Base-by-base conservation (phyloP, 2,329 filamentous ascomycete genomes). In the Colletotrichum sojae region DNA sequence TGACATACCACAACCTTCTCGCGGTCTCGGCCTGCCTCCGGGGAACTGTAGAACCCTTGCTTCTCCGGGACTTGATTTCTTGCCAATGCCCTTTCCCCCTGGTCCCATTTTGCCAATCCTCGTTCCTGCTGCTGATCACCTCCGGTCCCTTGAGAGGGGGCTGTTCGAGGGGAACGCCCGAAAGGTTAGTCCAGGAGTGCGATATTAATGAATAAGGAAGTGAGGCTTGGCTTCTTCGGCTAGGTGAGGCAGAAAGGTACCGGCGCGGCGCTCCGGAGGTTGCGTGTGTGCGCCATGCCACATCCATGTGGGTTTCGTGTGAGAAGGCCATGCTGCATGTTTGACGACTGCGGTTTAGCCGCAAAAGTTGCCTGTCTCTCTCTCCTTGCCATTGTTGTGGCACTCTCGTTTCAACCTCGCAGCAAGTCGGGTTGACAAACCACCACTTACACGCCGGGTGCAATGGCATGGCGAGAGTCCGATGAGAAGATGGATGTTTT, bases 91-190 rank as follows among this genome's bases (percentile, higher is more conserved):
- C 45, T 25, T 25, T 25, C 22, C 54, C 53, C 49, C n/a, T 59
- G 6, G 31, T n/a, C 10, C n/a, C 45, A 36, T 40, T 31, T 18
- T 58, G 22, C 22, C 54, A 27, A 54, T 18, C 49, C 25, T 27
- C n/a, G 67, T 66, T 61, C 36, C 51, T 66, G 51, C 43, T 36
- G 18, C 22, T 52, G 51, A 45, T 55, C 25, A 13, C 36, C 54
- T 49, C 18, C 40, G n/a, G 49, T 8, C 18, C n/a, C n/a, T 27
- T 25, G 22, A 25, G 22, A 52, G 43, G 27, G 36, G 45, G 49
- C 48, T 54, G 49, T 65, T 27, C 22, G 22, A n/a, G 16, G 25
- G 43, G 59, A 36, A 53, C 59, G 52, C 22, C 46, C 52, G 45
- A 36, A 25, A 25, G 6, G 9, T 36, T 2, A 36, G 31, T 36